Percentiles rank a stretch among this genome's conserved stretches.
Conservation (phyloP, 495 filamentous ascomycete genomes). For the Penicillium odoratum region DNA sequence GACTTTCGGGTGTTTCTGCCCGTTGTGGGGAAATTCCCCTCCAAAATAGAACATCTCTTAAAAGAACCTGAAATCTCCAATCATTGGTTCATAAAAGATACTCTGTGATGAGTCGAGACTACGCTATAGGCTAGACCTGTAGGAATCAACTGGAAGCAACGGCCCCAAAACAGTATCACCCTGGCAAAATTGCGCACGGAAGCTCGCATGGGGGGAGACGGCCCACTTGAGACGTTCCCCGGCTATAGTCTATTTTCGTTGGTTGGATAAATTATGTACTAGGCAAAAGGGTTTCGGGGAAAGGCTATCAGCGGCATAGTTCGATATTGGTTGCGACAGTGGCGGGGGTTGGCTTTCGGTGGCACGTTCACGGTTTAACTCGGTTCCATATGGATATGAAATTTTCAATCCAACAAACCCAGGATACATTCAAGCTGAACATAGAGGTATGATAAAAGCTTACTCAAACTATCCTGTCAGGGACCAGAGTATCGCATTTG, state of each 20-base stretch:
- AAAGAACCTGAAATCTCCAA: conserved; percentile 19
- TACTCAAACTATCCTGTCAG: conserved; percentile 5
- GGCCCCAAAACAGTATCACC: conserved; percentile 20
- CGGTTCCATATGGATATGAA: too few relatives aligned
- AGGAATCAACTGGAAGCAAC: conserved; percentile 15
- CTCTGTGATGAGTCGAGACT: conserved; percentile 27
- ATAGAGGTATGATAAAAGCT: not conserved
- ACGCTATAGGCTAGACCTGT: conserved; percentile 19
- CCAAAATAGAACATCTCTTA: conserved; percentile 4
- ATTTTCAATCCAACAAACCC: not conserved
- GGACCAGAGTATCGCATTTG: conserved; percentile 15
- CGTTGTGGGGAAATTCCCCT: conserved; percentile 6
- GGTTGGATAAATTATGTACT: not conserved
- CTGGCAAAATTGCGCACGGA: conserved; percentile 16
- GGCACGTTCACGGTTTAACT: not conserved
- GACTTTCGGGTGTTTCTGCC: conserved; percentile 3
- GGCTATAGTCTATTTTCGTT: conserved; percentile 9
- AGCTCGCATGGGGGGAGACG: conserved; percentile 15
- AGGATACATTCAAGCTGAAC: conserved; percentile 2
- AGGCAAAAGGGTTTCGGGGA: conserved; percentile 3
- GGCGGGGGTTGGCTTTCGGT: not conserved
- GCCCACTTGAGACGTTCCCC: conserved; percentile 18
- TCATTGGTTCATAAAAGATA: conserved; percentile 30
- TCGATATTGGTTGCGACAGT: conserved; percentile 2
- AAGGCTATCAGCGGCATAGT: conserved; percentile 18